Conservation (phyloP, 331 rosid genomes). For the Cydonia oblonga region DNA sequence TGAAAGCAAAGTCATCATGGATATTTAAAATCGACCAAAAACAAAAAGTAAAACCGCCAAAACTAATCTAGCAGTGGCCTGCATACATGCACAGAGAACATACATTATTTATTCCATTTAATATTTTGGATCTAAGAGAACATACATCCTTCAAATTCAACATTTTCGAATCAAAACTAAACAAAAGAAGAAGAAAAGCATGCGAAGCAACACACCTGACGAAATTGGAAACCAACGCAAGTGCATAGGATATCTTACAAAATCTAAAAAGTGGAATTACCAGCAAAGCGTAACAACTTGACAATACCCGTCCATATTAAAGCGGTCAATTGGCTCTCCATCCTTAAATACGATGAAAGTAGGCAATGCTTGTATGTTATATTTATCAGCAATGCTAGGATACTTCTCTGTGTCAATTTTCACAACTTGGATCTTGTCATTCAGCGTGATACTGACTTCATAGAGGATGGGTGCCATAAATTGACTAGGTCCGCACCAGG, state of each 20-base stretch:
- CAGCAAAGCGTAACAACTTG: background rate
- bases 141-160: background rate
- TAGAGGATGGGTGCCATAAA: constrained; percentile 80
- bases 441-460: constrained; percentile 54
- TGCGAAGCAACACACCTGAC: background rate
- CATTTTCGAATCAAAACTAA: background rate
- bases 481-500: constrained; percentile 99
- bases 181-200: background rate
- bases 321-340: constrained; percentile 67
- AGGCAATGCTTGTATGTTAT: constrained; percentile 77
- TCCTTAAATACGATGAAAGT: constrained; percentile 90
- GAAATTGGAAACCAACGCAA: background rate
- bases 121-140: background rate
- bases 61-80: background rate
- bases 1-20: background rate
- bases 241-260: background rate
- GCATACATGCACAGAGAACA: background rate
- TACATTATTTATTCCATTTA: background rate
- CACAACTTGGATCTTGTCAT: constrained; percentile 61
- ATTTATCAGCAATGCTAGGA: constrained; percentile 64
- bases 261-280: background rate
- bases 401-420: constrained; percentile 95
- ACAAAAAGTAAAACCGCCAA: background rate
- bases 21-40: background rate
- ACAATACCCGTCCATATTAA: constrained; percentile 1